These are phyloP conservation scores for Eucalyptus curtisii DNA, from an alignment of 345 rosid species.

Conservation along the genomic window DNA sequence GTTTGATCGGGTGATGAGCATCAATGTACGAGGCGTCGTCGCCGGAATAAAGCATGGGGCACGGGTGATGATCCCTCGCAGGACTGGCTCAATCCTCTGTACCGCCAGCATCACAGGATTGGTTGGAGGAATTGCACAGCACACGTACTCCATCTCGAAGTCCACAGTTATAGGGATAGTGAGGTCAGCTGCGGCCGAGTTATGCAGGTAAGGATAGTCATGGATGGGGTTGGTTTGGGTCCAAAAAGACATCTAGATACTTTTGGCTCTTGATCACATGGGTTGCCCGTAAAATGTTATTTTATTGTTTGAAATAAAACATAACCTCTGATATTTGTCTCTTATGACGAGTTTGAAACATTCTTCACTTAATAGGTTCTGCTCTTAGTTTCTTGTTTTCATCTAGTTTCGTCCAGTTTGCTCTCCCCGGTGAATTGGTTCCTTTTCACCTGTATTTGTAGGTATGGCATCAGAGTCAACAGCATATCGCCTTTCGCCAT, in stretches of 20 bases:
- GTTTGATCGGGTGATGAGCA: constrained; percentile 51
- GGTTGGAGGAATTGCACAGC: constrained; percentile 65
- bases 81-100: constrained; percentile 57
- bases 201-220: constrained; percentile 14
- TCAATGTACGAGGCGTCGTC: constrained; percentile 66
- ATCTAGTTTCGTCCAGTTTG: neutral
- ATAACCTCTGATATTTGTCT: neutral
- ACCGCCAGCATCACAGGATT: constrained; percentile 63
- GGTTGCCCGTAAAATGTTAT: neutral
- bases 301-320: neutral
- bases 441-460: constrained; percentile 7
- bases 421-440: neutral
- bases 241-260: neutral
- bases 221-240: constrained; percentile 30
- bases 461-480: constrained; percentile 56
- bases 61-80: constrained; percentile 66
- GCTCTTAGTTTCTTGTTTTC: neutral
- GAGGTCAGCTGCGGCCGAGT: constrained; percentile 57
- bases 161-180: constrained; percentile 44
- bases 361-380: neutral
- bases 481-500: constrained; percentile 74
- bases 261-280: neutral
- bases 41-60: constrained; percentile 72
- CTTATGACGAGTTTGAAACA: neutral
- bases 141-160: constrained; percentile 54